Evolutionary conservation across 2,329 filamentous ascomycete genomes (phyloP).

Genomic region (Neonectria ditissima): DNA sequence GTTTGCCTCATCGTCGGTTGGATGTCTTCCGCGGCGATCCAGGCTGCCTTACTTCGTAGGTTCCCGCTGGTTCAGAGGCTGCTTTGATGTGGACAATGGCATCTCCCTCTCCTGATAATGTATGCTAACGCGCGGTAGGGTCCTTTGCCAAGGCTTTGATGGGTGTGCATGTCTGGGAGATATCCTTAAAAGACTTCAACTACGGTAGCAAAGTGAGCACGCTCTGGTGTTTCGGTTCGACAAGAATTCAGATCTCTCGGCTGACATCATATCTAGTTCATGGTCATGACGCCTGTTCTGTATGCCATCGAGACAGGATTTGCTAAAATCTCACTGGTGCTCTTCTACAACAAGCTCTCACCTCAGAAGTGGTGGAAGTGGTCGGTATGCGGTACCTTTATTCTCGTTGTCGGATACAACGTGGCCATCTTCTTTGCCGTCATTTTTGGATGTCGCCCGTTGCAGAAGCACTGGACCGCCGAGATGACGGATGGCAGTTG

Average conservation of each 20-base stretch:
- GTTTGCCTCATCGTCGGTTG: conserved; percentile 36
- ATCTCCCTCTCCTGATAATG: too few relatives aligned
- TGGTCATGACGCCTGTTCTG: conserved; percentile 37
- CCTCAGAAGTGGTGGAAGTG: conserved; percentile 50
- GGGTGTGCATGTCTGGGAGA: conserved; percentile 50
- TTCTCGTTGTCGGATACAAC: conserved; percentile 49
- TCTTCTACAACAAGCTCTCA: conserved; percentile 54
- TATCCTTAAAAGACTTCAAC: conserved; percentile 38
- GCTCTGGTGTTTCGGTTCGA: conserved; percentile 17
- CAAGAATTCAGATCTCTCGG: neutral
- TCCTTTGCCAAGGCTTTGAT: conserved; percentile 32
- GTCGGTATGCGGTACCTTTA: conserved; percentile 46
- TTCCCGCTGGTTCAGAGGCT: neutral
- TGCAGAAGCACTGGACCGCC: conserved; percentile 48
- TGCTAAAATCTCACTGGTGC: conserved; percentile 53
- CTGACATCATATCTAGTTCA: conserved; percentile 45
- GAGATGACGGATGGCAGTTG: conserved; percentile 51
- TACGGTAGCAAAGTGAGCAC: conserved; percentile 23
- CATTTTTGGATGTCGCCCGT: conserved; percentile 53
- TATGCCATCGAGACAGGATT: conserved; percentile 46
- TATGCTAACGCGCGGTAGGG: conserved; percentile 12
- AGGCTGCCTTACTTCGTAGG: conserved; percentile 34
- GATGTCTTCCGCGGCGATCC: conserved; percentile 38
- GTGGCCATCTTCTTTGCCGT: conserved; percentile 50
- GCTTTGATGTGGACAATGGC: neutral